A percentile compares a stretch with the other conserved stretches of the same genome.
phyloP scores from a whole-genome alignment of 2,329 filamentous ascomycete species.

The Karstenula rhodostoma region DNA sequence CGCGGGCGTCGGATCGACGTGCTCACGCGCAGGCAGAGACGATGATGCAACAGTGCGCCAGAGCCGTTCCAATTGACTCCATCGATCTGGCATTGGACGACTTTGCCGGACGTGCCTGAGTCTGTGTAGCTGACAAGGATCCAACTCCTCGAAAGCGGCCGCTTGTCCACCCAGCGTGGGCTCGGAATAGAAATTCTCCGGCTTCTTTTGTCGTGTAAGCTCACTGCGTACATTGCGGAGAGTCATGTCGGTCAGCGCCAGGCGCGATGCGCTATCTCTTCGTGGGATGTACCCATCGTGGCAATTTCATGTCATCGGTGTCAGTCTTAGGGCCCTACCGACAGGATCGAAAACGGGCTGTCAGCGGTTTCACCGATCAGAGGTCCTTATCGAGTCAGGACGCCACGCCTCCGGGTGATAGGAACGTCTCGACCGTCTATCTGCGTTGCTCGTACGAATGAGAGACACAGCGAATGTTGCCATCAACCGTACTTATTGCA shows the following conservation, averaged over 20 bases:
- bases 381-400: neutral
- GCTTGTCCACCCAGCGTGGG: neutral
- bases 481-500: neutral
- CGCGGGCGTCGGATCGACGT: conserved; percentile 8
- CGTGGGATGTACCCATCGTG: neutral
- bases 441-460: neutral
- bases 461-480: neutral
- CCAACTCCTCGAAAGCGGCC: neutral
- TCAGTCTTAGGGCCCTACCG: neutral
- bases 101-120: neutral
- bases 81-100: neutral
- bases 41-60: conserved; percentile 5
- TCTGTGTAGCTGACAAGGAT: neutral
- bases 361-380: neutral
- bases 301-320: neutral
- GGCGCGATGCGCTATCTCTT: neutral
- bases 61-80: neutral
- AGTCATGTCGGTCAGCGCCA: conserved; percentile 7
- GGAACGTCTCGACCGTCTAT: no score
- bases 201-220: neutral
- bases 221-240: neutral
- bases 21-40: neutral
- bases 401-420: neutral
- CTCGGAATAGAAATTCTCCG: neutral
- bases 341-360: neutral